These are phyloP conservation scores for Cadophora malorum DNA, from an alignment of 2,329 filamentous ascomycete species.

Conservation along the genomic window DNA sequence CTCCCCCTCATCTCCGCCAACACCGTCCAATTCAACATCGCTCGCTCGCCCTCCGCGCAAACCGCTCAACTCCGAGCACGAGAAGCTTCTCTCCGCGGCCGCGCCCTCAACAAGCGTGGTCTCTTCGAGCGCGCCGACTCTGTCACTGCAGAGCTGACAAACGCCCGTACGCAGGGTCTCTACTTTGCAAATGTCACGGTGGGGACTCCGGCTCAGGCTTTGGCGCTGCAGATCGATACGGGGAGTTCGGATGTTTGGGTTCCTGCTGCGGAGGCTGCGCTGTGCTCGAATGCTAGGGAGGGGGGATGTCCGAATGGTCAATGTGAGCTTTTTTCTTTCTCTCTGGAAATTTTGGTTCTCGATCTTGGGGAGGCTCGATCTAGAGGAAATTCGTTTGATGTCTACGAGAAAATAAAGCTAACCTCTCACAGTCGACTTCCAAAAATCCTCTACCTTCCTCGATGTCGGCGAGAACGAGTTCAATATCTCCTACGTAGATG, in stretches of 20 bases:
- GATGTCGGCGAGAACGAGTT: constrained; percentile 54
- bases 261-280: constrained; percentile 45
- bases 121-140: constrained; percentile 31
- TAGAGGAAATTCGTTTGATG: background rate
- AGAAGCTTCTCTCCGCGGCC: constrained; percentile 25
- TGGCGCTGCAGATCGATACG: constrained; percentile 65
- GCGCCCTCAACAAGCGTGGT: constrained; percentile 1
- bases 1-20: constrained; percentile 26
- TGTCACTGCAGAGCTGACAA: constrained; percentile 43
- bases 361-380: constrained; percentile 4
- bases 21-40: constrained; percentile 39
- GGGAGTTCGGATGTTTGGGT: constrained; percentile 70
- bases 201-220: constrained; percentile 62
- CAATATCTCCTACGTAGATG: constrained; percentile 66
- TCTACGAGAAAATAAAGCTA: background rate
- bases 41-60: constrained; percentile 32
- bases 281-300: constrained; percentile 42
- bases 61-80: constrained; percentile 36
- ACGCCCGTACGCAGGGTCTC: constrained; percentile 60
- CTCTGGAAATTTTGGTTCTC: constrained; percentile 5
- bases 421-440: constrained; percentile 52
- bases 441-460: constrained; percentile 56
- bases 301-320: constrained; percentile 53
- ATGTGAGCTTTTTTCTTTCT: constrained; percentile 51
- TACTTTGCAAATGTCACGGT: constrained; percentile 57